Percentiles rank a stretch among this genome's conserved stretches.
Conservation (phyloP, 2,329 filamentous ascomycete species). For the Talaromyces sp. region DNA sequence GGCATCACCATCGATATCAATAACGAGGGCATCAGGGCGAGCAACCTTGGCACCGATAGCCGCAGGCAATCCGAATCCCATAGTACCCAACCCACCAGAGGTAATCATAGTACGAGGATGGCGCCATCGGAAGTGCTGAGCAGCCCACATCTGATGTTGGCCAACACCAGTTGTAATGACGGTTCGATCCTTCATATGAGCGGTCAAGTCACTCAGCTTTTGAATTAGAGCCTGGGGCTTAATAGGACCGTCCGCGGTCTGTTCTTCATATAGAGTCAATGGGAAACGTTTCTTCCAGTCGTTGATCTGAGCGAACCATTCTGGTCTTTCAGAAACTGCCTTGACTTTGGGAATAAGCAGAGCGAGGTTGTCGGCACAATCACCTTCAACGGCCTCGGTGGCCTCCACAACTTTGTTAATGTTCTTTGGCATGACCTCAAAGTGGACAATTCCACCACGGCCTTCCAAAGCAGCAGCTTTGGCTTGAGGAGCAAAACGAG, state of each 20-base stretch:
- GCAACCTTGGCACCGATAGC: conserved; percentile 94
- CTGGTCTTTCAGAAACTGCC: conserved; percentile 62
- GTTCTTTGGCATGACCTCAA: conserved; percentile 99
- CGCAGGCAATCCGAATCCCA: conserved; percentile 92
- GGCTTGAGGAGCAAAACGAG: conserved; percentile 85
- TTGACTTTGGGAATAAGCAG: conserved; percentile 70
- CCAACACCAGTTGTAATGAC: conserved; percentile 93
- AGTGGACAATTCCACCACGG: conserved; percentile 92
- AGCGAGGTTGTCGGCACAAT: conserved; percentile 75
- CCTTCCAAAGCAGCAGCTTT: conserved; percentile 78
- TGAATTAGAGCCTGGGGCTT: conserved; percentile 93
- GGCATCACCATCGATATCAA: conserved; percentile 97
- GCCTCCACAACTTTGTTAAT: conserved; percentile 99
- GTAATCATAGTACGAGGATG: conserved; percentile 92
- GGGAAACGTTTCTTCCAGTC: conserved; percentile 92
- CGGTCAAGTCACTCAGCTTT: conserved; percentile 80
- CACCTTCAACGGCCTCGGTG: conserved; percentile 90
- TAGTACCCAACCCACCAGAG: conserved; percentile 89
- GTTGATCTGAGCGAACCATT: conserved; percentile 87
- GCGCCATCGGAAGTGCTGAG: conserved; percentile 94
- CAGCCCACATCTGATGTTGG: conserved; percentile 98
- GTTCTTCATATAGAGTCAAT: conserved; percentile 73
- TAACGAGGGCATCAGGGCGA: conserved; percentile 73
- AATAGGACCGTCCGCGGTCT: conserved; percentile 72
- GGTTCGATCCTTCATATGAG: conserved; percentile 73